Evolutionary conservation across 2,329 filamentous ascomycete species (phyloP).

Genomic region (Penicillium sp.): DNA sequence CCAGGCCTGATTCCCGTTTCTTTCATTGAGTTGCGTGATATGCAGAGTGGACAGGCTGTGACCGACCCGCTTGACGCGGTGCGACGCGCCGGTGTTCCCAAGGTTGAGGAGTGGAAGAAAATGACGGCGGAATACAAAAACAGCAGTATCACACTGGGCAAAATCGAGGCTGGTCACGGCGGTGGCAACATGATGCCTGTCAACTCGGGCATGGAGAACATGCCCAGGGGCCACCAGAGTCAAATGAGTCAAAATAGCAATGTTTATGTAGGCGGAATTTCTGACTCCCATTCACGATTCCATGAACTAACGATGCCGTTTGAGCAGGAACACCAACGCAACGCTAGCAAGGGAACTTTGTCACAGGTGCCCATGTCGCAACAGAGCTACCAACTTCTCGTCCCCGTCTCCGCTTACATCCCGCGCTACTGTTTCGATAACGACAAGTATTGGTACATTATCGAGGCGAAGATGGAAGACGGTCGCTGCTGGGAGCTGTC

Average conservation of each 20-base stretch:
- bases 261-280: slow-evolving; percentile 46
- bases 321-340: slow-evolving; percentile 38
- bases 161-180: slow-evolving; percentile 60
- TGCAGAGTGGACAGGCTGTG: slow-evolving; percentile 80
- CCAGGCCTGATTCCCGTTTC: slow-evolving; percentile 94
- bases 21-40: slow-evolving; percentile 94
- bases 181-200: slow-evolving; percentile 52
- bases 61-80: slow-evolving; percentile 81
- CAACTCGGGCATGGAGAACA: slow-evolving; percentile 70
- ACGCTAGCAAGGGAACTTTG: slow-evolving; percentile 36
- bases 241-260: slow-evolving; percentile 52
- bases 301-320: neutral
- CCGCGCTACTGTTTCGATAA: slow-evolving; percentile 94
- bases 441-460: slow-evolving; percentile 98
- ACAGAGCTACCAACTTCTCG: slow-evolving; percentile 57
- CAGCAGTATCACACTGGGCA: slow-evolving; percentile 93
- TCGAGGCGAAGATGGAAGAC: slow-evolving; percentile 87
- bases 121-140: slow-evolving; percentile 99
- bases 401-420: slow-evolving; percentile 79
- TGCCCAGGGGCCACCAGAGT: slow-evolving; percentile 66
- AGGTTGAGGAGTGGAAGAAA: slow-evolving; percentile 98
- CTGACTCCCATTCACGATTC: neutral
- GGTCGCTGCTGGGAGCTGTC: slow-evolving; percentile 90
- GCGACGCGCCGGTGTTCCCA: slow-evolving; percentile 81
- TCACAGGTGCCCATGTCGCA: slow-evolving; percentile 35